These are phyloP conservation scores for Corchorus capsularis DNA, from an alignment of 345 rosid genomes.

Conservation along the genomic window DNA sequence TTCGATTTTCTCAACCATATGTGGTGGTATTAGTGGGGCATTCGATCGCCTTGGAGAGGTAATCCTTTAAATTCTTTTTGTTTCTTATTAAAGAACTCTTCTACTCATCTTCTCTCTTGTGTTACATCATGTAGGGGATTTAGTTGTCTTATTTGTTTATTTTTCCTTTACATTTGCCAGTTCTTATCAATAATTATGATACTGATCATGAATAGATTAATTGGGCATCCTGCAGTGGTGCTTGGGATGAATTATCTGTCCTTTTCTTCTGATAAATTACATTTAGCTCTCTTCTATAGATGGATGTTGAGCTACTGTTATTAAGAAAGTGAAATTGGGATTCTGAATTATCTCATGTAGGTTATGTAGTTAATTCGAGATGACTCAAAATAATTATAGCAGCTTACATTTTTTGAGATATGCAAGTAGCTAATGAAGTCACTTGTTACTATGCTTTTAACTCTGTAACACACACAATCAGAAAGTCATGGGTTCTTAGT, in stretches of 20 bases:
- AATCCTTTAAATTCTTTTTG: constrained; percentile 16
- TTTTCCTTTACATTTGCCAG: background rate
- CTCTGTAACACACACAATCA: background rate
- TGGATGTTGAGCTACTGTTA: background rate
- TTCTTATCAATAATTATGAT: background rate
- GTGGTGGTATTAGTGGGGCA: constrained; percentile 93
- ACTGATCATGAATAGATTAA: background rate
- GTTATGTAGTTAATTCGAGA: background rate
- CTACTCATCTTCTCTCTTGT: background rate
- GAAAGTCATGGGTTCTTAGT: background rate
- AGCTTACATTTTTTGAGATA: background rate
- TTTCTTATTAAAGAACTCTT: background rate
- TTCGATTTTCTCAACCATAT: constrained; percentile 79
- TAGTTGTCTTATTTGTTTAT: background rate
- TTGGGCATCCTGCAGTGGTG: background rate
- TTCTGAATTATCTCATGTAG: constrained; percentile 1
- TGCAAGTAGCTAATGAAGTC: constrained; percentile 3
- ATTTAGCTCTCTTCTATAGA: background rate
- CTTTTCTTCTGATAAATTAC: background rate
- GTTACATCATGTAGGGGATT: background rate
- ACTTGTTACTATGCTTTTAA: background rate
- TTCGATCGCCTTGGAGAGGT: constrained; percentile 98
- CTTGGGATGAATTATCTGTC: background rate
- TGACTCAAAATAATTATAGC: background rate
- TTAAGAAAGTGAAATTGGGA: background rate